These are phyloP conservation scores for Gossypium davidsonii DNA, from an alignment of 441 rosid genomes.

Conservation along the genomic window DNA sequence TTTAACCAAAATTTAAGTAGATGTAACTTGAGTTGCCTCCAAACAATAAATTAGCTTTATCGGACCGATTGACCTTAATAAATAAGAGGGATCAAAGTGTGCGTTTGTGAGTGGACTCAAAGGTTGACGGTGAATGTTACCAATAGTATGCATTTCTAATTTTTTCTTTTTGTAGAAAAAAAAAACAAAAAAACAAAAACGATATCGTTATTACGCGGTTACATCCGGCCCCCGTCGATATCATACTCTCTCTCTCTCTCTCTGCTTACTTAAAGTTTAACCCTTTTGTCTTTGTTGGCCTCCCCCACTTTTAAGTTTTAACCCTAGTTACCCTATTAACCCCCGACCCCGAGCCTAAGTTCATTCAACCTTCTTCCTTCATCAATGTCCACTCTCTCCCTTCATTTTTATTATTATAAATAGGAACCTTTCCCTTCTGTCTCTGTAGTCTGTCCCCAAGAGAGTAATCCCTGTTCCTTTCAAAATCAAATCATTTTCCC, in stretches of 20 bases:
- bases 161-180: too few relatives aligned
- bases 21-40: too few relatives aligned
- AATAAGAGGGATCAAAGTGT: too few relatives aligned
- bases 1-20: too few relatives aligned
- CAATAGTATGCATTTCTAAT: too few relatives aligned
- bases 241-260: background rate
- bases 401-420: slow-evolving; percentile 6
- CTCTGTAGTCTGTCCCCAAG: background rate
- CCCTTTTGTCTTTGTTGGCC: background rate
- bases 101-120: too few relatives aligned
- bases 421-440: slow-evolving; percentile 21
- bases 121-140: too few relatives aligned
- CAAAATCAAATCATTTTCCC: background rate
- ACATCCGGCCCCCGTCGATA: background rate
- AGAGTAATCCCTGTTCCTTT: background rate
- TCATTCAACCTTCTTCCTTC: background rate
- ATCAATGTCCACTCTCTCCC: slow-evolving; percentile 18
- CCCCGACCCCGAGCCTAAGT: background rate
- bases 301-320: background rate
- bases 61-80: too few relatives aligned
- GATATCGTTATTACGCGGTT: slow-evolving; percentile 15
- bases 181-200: background rate
- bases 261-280: background rate
- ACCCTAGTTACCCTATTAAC: slow-evolving; percentile 11
- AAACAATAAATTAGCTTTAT: too few relatives aligned